phyloP scores from a whole-genome alignment of 2,329 filamentous ascomycete species.

The Verticillium isaacii region DNA sequence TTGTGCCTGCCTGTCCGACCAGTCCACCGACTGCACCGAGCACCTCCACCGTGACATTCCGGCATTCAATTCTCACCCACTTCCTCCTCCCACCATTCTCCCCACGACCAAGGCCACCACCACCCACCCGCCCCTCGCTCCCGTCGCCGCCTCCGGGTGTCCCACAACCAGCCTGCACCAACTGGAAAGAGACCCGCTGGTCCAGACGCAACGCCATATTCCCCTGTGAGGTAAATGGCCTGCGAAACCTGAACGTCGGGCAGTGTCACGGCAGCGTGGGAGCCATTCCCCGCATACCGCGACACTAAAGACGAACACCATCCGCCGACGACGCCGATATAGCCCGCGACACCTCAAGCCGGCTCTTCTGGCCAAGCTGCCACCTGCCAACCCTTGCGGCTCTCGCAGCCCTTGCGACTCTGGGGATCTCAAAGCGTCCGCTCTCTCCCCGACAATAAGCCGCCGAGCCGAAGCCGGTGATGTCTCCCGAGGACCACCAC shows the following conservation, averaged over 20 bases:
- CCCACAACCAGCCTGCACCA: not conserved
- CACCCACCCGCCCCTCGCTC: not conserved
- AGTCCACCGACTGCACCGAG: not conserved
- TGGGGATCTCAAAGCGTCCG: not conserved
- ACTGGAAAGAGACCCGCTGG: not conserved
- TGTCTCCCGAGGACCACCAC: slow-evolving; percentile 47
- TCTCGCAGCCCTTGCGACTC: not conserved
- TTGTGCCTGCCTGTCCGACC: not conserved
- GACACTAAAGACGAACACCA: slow-evolving; percentile 17
- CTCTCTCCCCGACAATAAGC: not conserved
- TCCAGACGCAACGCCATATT: not conserved
- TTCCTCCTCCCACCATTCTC: not conserved
- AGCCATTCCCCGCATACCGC: slow-evolving; percentile 53
- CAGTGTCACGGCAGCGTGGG: slow-evolving; percentile 55
- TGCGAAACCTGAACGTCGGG: slow-evolving; percentile 48
- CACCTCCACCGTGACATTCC: not conserved
- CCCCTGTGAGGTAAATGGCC: slow-evolving; percentile 45
- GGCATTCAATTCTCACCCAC: not conserved
- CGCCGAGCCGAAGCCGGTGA: slow-evolving; percentile 14
- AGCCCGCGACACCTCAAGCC: not conserved
- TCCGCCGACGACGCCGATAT: not conserved
- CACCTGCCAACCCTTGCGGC: not conserved
- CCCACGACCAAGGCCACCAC: not conserved
- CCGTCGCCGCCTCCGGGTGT: not conserved
- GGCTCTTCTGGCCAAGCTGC: not conserved